Conservation (phyloP, 257 asterid species). For the Ilex aquifolium region DNA sequence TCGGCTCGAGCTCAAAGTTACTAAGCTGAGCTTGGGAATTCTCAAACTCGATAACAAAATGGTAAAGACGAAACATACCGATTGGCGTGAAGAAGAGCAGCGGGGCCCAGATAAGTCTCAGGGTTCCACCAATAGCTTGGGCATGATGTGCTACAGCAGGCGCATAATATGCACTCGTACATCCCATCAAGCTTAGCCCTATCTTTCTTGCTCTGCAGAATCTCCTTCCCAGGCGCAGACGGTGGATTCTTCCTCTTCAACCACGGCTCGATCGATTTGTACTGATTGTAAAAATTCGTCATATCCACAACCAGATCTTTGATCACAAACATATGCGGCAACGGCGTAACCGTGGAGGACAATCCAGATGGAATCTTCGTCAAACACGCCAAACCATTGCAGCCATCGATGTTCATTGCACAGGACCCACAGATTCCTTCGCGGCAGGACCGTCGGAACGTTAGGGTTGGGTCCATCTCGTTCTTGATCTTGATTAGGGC, state of each 20-base stretch:
- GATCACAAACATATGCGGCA: constrained; percentile 94
- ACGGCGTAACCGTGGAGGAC: constrained; percentile 60
- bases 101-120: constrained; percentile 92
- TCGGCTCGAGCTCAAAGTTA: no score
- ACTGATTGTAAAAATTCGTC: constrained; percentile 92
- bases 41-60: not conserved
- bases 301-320: constrained; percentile 96
- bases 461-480: constrained; percentile 81
- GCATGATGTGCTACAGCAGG: constrained; percentile 93
- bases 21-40: no score
- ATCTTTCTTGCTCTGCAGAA: constrained; percentile 72
- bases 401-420: constrained; percentile 91
- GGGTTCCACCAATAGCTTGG: constrained; percentile 99
- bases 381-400: constrained; percentile 81
- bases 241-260: constrained; percentile 74
- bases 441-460: constrained; percentile 91
- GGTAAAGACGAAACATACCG: constrained; percentile 29
- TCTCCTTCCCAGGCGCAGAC: constrained; percentile 61
- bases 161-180: constrained; percentile 95
- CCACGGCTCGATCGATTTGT: constrained; percentile 96
- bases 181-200: constrained; percentile 93
- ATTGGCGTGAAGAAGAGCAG: constrained; percentile 91
- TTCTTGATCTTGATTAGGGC: constrained; percentile 87
- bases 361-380: constrained; percentile 56
- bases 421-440: constrained; percentile 99